A percentile compares a stretch with the other conserved stretches of the same genome.
Conservation (phyloP, 805 yeast genomes). For the Candida sanyiensis region DNA sequence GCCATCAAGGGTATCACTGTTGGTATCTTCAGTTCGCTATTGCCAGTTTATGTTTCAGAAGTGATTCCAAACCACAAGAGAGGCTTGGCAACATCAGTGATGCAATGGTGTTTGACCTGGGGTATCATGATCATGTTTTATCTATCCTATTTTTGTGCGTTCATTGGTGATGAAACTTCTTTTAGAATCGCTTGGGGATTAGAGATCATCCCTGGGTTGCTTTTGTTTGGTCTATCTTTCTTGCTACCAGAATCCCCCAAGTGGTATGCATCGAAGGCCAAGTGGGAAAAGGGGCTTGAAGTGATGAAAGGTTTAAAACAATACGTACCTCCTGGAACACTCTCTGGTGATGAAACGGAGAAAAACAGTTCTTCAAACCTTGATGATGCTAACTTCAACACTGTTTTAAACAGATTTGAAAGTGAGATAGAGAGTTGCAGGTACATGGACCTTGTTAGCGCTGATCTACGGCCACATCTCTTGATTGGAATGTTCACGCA, state of each 20-base stretch:
- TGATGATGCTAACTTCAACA: slow-evolving; percentile 24
- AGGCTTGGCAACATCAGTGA: slow-evolving; percentile 47
- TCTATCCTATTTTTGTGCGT: slow-evolving; percentile 41
- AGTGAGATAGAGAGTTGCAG: slow-evolving; percentile 26
- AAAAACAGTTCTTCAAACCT: slow-evolving; percentile 9
- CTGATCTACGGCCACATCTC: slow-evolving; percentile 31
- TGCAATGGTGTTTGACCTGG: slow-evolving; percentile 53
- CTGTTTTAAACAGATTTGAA: slow-evolving; percentile 16
- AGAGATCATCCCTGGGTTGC: slow-evolving; percentile 45
- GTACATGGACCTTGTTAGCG: slow-evolving; percentile 31
- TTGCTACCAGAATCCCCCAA: slow-evolving; percentile 55
- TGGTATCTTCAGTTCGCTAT: slow-evolving; percentile 50
- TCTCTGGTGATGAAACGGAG: neutral
- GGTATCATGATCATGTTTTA: slow-evolving; percentile 55
- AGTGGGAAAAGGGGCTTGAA: slow-evolving; percentile 34
- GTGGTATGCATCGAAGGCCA: slow-evolving; percentile 40
- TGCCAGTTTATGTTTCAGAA: slow-evolving; percentile 52
- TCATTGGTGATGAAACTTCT: slow-evolving; percentile 38
- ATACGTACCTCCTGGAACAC: neutral
- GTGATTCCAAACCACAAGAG: slow-evolving; percentile 40
- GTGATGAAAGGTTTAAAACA: slow-evolving; percentile 20
- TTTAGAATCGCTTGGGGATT: slow-evolving; percentile 64
- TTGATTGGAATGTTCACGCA: slow-evolving; percentile 36
- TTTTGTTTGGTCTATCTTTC: slow-evolving; percentile 35
- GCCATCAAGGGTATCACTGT: slow-evolving; percentile 47